Conservation (phyloP, 2,329 filamentous ascomycete genomes). For the Daldinia sp. region DNA sequence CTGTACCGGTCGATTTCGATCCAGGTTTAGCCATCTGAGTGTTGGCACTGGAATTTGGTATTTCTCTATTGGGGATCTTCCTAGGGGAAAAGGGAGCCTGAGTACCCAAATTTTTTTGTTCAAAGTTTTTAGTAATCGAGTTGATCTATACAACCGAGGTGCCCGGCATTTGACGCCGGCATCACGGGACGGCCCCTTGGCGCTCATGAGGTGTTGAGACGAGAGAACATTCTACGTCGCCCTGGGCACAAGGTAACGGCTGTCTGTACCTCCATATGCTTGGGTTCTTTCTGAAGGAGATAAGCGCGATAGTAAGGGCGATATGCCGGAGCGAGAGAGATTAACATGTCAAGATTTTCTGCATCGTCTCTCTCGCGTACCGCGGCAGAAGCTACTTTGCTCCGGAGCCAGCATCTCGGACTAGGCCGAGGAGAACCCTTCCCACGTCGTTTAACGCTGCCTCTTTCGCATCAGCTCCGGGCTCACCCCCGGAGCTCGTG, state of each 20-base stretch:
- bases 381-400: conserved; percentile 59
- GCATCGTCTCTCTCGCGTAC: conserved; percentile 24
- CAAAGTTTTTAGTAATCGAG: conserved; percentile 41
- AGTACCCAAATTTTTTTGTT: conserved; percentile 26
- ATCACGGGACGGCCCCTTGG: conserved; percentile 29
- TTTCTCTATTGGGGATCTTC: conserved; percentile 24
- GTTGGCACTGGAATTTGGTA: conserved; percentile 15
- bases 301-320: conserved; percentile 65
- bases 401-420: conserved; percentile 66
- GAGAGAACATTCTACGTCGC: neutral
- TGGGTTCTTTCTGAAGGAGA: conserved; percentile 64
- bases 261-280: conserved; percentile 45
- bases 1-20: conserved; percentile 14
- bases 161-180: conserved; percentile 33
- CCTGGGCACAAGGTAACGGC: conserved; percentile 1
- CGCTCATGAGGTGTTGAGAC: conserved; percentile 6
- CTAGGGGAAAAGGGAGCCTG: conserved; percentile 24
- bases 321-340: conserved; percentile 45
- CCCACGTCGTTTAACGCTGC: conserved; percentile 44
- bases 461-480: conserved; percentile 29
- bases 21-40: conserved; percentile 2
- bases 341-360: conserved; percentile 15
- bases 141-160: conserved; percentile 37
- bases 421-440: conserved; percentile 60
- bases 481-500: neutral